Conservation (phyloP, 768 basidiomycete species). For the Leccinum disarticulatum region DNA sequence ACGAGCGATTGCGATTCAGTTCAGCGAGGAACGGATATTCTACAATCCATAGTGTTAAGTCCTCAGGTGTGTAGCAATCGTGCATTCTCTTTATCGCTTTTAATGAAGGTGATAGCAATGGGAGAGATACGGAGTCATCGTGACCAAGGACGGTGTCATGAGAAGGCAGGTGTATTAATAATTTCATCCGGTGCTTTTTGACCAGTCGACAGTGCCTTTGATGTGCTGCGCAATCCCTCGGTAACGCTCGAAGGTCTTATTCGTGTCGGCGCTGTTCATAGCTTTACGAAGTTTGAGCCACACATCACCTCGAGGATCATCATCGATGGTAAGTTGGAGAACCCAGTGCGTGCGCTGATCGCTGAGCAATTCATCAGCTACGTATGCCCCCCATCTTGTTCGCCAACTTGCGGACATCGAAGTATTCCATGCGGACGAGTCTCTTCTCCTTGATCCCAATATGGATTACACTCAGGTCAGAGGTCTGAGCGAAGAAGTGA, state of each 20-base stretch:
- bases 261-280: slow-evolving; percentile 41
- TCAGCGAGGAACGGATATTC: slow-evolving; percentile 32
- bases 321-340: slow-evolving; percentile 58
- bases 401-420: slow-evolving; percentile 78
- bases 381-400: slow-evolving; percentile 58
- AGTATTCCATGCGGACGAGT: slow-evolving; percentile 75
- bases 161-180: slow-evolving; percentile 37
- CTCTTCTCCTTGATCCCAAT: slow-evolving; percentile 60
- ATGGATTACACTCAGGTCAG: slow-evolving; percentile 67
- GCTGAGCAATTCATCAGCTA: slow-evolving; percentile 40
- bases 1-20: slow-evolving; percentile 34
- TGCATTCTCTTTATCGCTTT: neutral
- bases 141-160: slow-evolving; percentile 42
- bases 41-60: slow-evolving; percentile 36
- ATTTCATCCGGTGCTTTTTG: neutral
- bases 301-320: slow-evolving; percentile 58
- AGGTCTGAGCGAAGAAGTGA: slow-evolving; percentile 76
- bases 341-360: neutral
- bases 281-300: slow-evolving; percentile 48
- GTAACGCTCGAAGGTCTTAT: slow-evolving; percentile 46
- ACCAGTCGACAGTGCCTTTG: slow-evolving; percentile 58
- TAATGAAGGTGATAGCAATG: slow-evolving; percentile 35
- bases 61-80: slow-evolving; percentile 37
- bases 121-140: slow-evolving; percentile 41
- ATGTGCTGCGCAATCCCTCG: slow-evolving; percentile 62